phyloP scores from a whole-genome alignment of 805 yeast species.

The Kazachstania taianensis region DNA sequence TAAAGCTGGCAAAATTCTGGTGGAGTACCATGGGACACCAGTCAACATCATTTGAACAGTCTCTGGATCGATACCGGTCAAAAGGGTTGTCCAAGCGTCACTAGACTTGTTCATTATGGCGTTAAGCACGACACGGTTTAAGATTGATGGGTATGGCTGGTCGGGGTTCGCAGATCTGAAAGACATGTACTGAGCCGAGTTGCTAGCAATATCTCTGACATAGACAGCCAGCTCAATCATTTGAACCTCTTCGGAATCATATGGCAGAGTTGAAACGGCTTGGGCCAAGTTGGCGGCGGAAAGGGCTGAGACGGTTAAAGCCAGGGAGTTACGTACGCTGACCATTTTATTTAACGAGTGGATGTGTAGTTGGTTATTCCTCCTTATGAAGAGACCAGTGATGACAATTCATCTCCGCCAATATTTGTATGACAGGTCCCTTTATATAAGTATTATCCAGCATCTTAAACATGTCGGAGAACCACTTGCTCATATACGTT shows the following conservation, averaged over 20 bases:
- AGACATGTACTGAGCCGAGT: conserved; percentile 6
- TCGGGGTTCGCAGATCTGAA: conserved; percentile 8
- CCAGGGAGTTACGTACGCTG: not conserved
- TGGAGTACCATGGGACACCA: conserved; percentile 29
- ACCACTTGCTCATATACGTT: too few species aligned
- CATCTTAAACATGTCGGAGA: too few species aligned
- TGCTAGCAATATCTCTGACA: conserved; percentile 6
- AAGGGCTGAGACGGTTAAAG: conserved; percentile 3
- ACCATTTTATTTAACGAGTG: too few species aligned
- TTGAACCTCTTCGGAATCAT: conserved; percentile 2
- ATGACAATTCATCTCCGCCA: too few species aligned
- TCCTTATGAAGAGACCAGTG: too few species aligned
- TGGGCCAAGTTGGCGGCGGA: conserved; percentile 3
- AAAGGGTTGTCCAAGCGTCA: conserved; percentile 25
- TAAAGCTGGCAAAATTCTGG: conserved; percentile 16
- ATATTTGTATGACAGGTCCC: too few species aligned
- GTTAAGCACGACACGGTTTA: too few species aligned
- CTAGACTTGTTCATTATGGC: too few species aligned
- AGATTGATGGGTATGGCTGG: conserved; percentile 7
- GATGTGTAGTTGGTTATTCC: too few species aligned
- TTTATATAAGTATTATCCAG: too few species aligned
- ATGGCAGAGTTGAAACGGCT: conserved; percentile 6
- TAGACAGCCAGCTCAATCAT: conserved; percentile 8
- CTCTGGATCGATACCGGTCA: conserved; percentile 17
- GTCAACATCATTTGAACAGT: conserved; percentile 24